Base-by-base conservation (phyloP, 2,329 filamentous ascomycete species). In the Cladosporium sp. region DNA sequence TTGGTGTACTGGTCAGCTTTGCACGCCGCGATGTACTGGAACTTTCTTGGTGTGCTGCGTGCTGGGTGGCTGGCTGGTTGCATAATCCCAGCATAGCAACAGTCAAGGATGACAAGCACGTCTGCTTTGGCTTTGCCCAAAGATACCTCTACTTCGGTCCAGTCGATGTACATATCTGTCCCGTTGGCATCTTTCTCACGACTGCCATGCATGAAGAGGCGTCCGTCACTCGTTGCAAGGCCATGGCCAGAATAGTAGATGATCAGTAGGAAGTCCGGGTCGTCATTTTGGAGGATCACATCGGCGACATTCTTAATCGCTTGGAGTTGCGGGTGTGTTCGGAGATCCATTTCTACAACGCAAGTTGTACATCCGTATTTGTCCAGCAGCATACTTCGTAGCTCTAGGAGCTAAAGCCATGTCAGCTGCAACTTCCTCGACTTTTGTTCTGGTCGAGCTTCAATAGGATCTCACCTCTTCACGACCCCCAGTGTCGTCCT, bases 1-100 rank as follows among this genome's bases (percentile, higher is more conserved):
- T 5, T 12, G 7, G 65, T 64, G 2, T 5, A 2, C 28, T 62
- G 21, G 5, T 29, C 33, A 5, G 26, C 50, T 59, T 35, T 46
- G 31, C 65, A 66, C 5, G 65, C 65, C 12, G 57, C 65, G 10
- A 66, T 44, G 18, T 58, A 62, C 16, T 64, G 60, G 28, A 59
- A 66, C 18, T 56, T 58, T 14, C 50, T 23, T 11, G 7, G n/a
- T 21, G n/a, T 10, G n/a, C n/a, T 21, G 40, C 40, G 3, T 8
- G 2, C 11, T 46, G n/a, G 6, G 3, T 11, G 40, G 4, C 3
- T 8, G 11, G 40, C 3, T 46, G n/a, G 2, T 21, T 11, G n/a
- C 40, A 21, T 8, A 21, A 46, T 4, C 8, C 61, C 61, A 5
- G 61, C 61, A 26, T 18, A 46, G 33, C 61, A 63, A n/a, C 61